phyloP scores from a whole-genome alignment of 2,329 filamentous ascomycete species.

The Reticulascus tulasneorum region DNA sequence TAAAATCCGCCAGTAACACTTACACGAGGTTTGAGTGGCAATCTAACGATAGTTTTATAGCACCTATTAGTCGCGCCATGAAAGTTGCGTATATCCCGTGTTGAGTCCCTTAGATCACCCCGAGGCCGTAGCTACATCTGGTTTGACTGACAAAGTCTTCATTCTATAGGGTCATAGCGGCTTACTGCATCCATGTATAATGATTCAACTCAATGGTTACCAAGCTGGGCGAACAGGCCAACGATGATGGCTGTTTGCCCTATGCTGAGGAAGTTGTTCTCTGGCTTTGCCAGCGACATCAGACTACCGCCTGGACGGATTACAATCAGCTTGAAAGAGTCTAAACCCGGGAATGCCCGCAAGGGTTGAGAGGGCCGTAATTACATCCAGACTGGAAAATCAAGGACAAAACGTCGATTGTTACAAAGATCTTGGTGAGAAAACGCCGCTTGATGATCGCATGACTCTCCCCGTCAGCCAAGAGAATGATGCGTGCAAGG shows the following conservation, averaged over 20 bases:
- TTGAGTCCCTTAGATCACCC: too few species aligned
- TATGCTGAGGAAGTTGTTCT: slow-evolving; percentile 12
- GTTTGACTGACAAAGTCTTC: too few species aligned
- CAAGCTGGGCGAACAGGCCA: slow-evolving; percentile 53
- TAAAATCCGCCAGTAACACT: too few species aligned
- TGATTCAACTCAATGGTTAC: too few species aligned
- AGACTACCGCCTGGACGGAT: slow-evolving; percentile 6
- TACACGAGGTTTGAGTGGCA: too few species aligned
- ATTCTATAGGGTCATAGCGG: too few species aligned
- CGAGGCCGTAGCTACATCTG: too few species aligned
- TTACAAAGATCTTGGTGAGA: slow-evolving; percentile 48
- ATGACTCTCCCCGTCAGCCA: slow-evolving; percentile 32
- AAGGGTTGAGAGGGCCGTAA: not conserved
- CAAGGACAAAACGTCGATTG: slow-evolving; percentile 46
- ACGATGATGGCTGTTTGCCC: slow-evolving; percentile 46
- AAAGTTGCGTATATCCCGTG: too few species aligned
- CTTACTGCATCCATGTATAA: too few species aligned
- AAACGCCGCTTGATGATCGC: slow-evolving; percentile 38
- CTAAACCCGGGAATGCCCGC: too few species aligned
- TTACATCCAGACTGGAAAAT: slow-evolving; percentile 23
- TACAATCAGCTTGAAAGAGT: not conserved
- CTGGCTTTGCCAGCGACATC: slow-evolving; percentile 6
- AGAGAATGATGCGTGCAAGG: slow-evolving; percentile 34
- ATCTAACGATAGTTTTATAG: too few species aligned
- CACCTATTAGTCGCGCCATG: too few species aligned